These are phyloP conservation scores for Emericellopsis cladophorae DNA, from an alignment of 2,329 filamentous ascomycete genomes.

Conservation along the genomic window DNA sequence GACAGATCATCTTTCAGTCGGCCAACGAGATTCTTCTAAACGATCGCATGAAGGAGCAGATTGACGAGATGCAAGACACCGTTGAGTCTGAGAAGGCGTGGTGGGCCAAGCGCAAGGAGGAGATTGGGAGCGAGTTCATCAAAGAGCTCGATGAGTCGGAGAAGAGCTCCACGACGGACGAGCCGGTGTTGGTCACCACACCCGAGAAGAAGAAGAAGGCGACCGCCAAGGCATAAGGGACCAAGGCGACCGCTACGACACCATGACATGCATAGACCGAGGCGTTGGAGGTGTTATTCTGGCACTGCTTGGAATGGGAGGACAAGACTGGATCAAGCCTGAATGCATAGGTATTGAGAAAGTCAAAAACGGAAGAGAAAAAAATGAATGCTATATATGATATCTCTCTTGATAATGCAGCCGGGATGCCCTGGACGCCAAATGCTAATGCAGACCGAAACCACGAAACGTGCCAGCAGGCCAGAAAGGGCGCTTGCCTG, in stretches of 20 bases:
- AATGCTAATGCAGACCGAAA: not conserved
- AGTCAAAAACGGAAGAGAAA: not conserved
- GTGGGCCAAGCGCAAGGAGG: conserved; percentile 77
- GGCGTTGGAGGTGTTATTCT: too few relatives aligned
- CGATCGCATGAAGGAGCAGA: conserved; percentile 57
- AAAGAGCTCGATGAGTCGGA: conserved; percentile 66
- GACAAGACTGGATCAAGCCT: too few relatives aligned
- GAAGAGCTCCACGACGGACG: conserved; percentile 25
- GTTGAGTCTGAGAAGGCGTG: conserved; percentile 67
- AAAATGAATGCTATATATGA: not conserved
- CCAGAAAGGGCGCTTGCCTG: too few relatives aligned
- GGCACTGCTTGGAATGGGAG: too few relatives aligned
- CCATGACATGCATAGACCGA: not conserved
- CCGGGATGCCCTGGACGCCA: too few relatives aligned
- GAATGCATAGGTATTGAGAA: not conserved
- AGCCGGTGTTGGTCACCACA: conserved; percentile 61
- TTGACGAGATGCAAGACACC: conserved; percentile 64
- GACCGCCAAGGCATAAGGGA: conserved; percentile 41
- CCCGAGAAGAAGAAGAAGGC: conserved; percentile 51
- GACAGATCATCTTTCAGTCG: conserved; percentile 89
- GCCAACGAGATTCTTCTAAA: conserved; percentile 94
- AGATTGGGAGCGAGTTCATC: conserved; percentile 67
- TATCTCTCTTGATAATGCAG: not conserved
- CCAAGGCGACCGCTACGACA: not conserved
- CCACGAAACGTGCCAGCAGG: not conserved